Evolutionary conservation across 768 basidiomycete species (phyloP).

Genomic region (Lactarius quietus): DNA sequence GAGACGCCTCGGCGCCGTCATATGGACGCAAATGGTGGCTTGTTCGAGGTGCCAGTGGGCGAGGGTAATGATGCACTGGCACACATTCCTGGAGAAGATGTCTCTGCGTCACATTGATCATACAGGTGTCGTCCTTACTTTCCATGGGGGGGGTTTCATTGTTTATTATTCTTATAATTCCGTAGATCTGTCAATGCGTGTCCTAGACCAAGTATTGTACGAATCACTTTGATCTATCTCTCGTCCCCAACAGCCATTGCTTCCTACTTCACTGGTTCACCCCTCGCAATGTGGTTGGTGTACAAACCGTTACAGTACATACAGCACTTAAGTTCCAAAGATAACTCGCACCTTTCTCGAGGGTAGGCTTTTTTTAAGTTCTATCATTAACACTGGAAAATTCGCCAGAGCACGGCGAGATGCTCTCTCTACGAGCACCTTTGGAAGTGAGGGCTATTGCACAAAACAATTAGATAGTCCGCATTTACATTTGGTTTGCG

Average conservation of each 20-base stretch:
- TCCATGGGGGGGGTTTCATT: neutral
- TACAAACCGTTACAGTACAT: neutral
- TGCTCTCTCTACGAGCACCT: no score
- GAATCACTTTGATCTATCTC: neutral
- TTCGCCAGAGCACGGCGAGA: no score
- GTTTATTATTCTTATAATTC: constrained; percentile 4
- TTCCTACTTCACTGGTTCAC: neutral
- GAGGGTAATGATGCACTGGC: constrained; percentile 66
- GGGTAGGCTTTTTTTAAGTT: no score
- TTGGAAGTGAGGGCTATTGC: no score
- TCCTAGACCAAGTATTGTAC: neutral
- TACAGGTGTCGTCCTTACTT: neutral
- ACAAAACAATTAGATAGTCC: no score
- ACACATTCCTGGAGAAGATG: constrained; percentile 55
- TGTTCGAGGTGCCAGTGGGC: constrained; percentile 63
- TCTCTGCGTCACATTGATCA: neutral
- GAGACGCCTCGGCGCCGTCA: neutral
- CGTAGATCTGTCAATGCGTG: neutral
- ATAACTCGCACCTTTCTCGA: no score
- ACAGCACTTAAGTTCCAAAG: neutral
- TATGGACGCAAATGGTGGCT: constrained; percentile 38
- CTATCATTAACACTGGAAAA: no score
- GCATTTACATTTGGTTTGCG: no score
- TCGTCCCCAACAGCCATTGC: neutral
- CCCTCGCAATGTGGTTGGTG: neutral